Percentiles rank a stretch among this genome's conserved stretches.
phyloP scores from a whole-genome alignment of 345 rosid species.

The Hypericum perforatum region DNA sequence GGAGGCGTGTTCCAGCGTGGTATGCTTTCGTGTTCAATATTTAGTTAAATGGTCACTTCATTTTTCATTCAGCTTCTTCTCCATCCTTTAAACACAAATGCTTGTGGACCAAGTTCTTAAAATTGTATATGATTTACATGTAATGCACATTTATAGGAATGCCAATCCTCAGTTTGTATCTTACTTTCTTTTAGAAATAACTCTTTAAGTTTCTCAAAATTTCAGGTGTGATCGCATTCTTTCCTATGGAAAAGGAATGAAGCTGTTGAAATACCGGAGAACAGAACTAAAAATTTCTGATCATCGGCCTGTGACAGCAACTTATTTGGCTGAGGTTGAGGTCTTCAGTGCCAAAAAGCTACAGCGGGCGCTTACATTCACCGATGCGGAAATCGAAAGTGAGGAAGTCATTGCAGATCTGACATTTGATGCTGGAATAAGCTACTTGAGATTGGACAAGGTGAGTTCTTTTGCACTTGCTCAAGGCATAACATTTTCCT shows the following conservation, averaged over 20 bases:
- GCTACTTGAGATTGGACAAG: slow-evolving; percentile 23
- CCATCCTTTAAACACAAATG: too few relatives aligned
- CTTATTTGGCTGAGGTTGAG: slow-evolving; percentile 73
- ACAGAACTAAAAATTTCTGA: slow-evolving; percentile 69
- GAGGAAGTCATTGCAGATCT: slow-evolving; percentile 25
- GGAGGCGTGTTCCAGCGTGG: slow-evolving; percentile 90
- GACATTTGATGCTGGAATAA: slow-evolving; percentile 23
- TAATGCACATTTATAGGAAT: neutral
- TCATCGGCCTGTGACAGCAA: slow-evolving; percentile 92
- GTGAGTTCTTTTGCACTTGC: slow-evolving; percentile 10
- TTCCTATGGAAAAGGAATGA: slow-evolving; percentile 73
- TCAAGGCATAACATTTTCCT: too few relatives aligned
- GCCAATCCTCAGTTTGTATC: neutral
- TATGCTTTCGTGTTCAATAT: slow-evolving; percentile 16
- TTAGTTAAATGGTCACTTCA: neutral
- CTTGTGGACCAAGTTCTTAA: too few relatives aligned
- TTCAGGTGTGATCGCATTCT: slow-evolving; percentile 89
- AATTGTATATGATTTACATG: too few relatives aligned
- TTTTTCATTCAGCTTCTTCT: neutral
- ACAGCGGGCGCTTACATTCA: slow-evolving; percentile 74
- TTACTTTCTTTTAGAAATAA: slow-evolving; percentile 4
- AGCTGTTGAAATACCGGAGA: slow-evolving; percentile 55
- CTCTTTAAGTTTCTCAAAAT: neutral
- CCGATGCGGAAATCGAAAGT: slow-evolving; percentile 77
- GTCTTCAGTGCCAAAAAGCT: slow-evolving; percentile 66